Percentiles rank a stretch among this genome's conserved stretches.
phyloP scores from a whole-genome alignment of 129 eudicot species.

The Sambucus nigra region DNA sequence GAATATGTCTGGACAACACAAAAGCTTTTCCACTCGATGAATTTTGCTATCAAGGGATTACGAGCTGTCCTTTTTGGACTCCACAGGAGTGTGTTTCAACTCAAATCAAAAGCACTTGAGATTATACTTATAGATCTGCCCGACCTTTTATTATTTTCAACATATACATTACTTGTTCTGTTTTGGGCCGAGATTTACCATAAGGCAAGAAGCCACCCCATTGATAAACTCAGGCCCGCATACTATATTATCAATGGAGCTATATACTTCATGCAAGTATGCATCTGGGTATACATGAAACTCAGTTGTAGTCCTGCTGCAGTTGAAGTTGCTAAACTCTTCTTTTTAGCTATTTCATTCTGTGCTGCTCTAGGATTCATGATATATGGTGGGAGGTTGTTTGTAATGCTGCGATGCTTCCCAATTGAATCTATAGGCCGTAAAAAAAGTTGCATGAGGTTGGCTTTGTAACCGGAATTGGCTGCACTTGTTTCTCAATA shows the following conservation, averaged over 20 bases:
- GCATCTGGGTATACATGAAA: constrained; percentile 15
- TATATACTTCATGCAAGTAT: constrained; percentile 11
- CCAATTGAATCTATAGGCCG: constrained; percentile 81
- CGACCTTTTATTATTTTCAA: constrained; percentile 21
- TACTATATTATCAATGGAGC: constrained; percentile 12
- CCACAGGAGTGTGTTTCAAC: constrained; percentile 5
- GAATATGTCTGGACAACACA: constrained; percentile 30
- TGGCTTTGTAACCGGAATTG: constrained; percentile 69
- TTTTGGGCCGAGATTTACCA: constrained; percentile 49
- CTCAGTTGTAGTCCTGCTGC: constrained; percentile 2
- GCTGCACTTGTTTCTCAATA: constrained; percentile 78
- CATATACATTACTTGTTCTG: constrained; percentile 34
- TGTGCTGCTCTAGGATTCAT: constrained; percentile 72
- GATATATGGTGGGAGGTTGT: constrained; percentile 74
- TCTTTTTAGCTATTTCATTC: constrained; percentile 56
- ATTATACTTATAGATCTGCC: constrained; percentile 20
- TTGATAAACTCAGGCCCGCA: constrained; percentile 13
- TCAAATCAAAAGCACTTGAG: constrained; percentile 8
- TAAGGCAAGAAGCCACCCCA: constrained; percentile 26
- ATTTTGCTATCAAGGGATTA: constrained; percentile 19
- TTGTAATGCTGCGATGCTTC: constrained; percentile 58
- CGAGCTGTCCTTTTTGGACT: constrained; percentile 22
- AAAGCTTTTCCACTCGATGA: constrained; percentile 26
- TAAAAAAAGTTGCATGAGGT: constrained; percentile 70
- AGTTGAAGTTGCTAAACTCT: constrained; percentile 37